phyloP scores from a whole-genome alignment of 2,329 filamentous ascomycete genomes.

The Verticillium tricorpus region DNA sequence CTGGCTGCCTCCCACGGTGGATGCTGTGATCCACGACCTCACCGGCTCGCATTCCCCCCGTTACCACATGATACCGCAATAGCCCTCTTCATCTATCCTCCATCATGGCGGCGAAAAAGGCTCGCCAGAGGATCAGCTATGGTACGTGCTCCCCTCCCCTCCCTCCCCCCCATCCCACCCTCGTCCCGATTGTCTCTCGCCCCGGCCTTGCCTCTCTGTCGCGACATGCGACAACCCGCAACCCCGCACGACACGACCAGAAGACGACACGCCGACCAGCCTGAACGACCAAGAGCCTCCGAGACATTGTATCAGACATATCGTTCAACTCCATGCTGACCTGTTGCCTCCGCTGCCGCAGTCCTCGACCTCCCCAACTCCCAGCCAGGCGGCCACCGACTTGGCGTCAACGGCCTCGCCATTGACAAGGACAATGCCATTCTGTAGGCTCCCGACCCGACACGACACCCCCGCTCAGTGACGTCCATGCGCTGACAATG shows the following conservation, averaged over 20 bases:
- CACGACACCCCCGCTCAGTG: conserved; percentile 2
- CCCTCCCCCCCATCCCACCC: conserved; percentile 1
- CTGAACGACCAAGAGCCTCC: background rate
- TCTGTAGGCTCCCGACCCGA: conserved; percentile 56
- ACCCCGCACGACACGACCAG: background rate
- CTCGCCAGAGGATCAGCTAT: conserved; percentile 67
- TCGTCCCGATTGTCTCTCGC: background rate
- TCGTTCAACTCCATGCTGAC: background rate
- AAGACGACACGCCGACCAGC: background rate
- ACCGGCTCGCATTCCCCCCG: background rate
- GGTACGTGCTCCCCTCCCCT: conserved; percentile 36
- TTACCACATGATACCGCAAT: background rate
- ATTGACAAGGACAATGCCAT: conserved; percentile 80
- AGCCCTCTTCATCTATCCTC: background rate
- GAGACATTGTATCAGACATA: background rate
- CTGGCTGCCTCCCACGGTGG: background rate
- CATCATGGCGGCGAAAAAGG: conserved; percentile 58
- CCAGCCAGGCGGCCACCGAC: conserved; percentile 73
- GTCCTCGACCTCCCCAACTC: conserved; percentile 57
- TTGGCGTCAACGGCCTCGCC: conserved; percentile 92
- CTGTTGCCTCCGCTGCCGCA: conserved; percentile 19
- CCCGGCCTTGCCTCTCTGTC: background rate
- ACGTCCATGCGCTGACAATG: conserved; percentile 11
- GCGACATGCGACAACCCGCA: background rate
- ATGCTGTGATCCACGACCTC: conserved; percentile 8